Evolutionary conservation across 257 asterid species (phyloP).

Genomic region (Coffea eugenioides): DNA sequence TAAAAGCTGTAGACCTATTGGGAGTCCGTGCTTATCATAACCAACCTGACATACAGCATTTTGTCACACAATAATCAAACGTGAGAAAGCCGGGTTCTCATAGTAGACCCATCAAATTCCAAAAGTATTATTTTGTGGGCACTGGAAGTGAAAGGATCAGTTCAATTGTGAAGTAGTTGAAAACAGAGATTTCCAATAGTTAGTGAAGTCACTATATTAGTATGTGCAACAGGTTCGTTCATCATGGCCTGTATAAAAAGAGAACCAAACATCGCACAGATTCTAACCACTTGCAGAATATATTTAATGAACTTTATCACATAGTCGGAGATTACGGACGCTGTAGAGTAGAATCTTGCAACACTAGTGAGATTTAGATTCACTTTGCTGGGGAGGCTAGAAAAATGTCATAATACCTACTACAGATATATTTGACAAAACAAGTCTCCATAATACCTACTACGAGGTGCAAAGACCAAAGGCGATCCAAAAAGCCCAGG

Average conservation of each 20-base stretch:
- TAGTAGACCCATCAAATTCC: neutral
- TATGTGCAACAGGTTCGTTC: neutral
- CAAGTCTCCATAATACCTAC: neutral
- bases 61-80: neutral
- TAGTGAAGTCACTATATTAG: neutral
- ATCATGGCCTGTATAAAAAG: neutral
- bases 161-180: neutral
- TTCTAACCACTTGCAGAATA: neutral
- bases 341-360: neutral
- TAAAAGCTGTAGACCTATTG: slow-evolving; percentile 84
- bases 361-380: neutral
- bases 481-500: neutral
- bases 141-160: neutral
- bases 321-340: neutral
- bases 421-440: neutral
- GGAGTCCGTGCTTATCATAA: slow-evolving; percentile 93
- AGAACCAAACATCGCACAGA: neutral
- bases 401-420: neutral
- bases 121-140: neutral
- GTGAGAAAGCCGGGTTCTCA: neutral
- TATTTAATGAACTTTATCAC: neutral
- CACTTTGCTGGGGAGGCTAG: neutral
- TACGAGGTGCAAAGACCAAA: neutral
- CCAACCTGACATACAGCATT: slow-evolving; percentile 53
- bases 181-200: neutral